Evolutionary conservation across 495 filamentous ascomycete species (phyloP).

Genomic region (Xylaria curta): DNA sequence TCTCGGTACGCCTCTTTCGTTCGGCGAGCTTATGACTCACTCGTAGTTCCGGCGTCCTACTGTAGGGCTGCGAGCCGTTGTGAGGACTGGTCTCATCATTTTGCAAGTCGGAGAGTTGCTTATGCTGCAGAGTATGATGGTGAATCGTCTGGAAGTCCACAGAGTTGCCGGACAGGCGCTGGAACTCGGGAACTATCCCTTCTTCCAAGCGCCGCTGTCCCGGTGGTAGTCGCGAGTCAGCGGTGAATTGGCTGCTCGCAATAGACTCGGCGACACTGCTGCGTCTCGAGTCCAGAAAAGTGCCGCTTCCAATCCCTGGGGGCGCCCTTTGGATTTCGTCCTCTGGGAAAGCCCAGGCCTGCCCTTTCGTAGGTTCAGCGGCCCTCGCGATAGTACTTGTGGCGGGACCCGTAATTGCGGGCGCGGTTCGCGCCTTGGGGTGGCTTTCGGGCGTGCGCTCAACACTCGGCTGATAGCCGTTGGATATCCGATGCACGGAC

Average conservation of each 20-base stretch:
- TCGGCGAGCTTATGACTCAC: slow-evolving; percentile 97
- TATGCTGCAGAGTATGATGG: slow-evolving; percentile 79
- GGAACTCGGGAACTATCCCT: slow-evolving; percentile 51
- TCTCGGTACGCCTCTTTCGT: slow-evolving; percentile 93
- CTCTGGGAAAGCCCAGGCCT: slow-evolving; percentile 83
- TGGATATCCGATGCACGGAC: slow-evolving; percentile 63
- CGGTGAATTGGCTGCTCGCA: slow-evolving; percentile 74
- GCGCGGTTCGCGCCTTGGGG: slow-evolving; percentile 66
- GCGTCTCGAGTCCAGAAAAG: slow-evolving; percentile 68
- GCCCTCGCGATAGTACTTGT: slow-evolving; percentile 80
- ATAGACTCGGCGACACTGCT: slow-evolving; percentile 77
- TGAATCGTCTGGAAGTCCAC: slow-evolving; percentile 59
- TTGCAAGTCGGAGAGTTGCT: slow-evolving; percentile 70
- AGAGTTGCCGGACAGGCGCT: slow-evolving; percentile 41
- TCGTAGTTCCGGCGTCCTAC: slow-evolving; percentile 90
- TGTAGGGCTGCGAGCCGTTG: slow-evolving; percentile 77
- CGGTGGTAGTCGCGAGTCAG: slow-evolving; percentile 70
- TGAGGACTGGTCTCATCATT: slow-evolving; percentile 62
- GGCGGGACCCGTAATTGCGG: slow-evolving; percentile 77
- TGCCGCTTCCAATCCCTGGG: slow-evolving; percentile 53
- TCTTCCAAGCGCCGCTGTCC: slow-evolving; percentile 73
- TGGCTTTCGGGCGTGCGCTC: slow-evolving; percentile 59
- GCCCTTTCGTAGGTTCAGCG: slow-evolving; percentile 79
- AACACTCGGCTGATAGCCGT: slow-evolving; percentile 64
- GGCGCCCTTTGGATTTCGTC: slow-evolving; percentile 64